Base-by-base conservation (phyloP, 768 basidiomycete species). In the Lactarius sp. region DNA sequence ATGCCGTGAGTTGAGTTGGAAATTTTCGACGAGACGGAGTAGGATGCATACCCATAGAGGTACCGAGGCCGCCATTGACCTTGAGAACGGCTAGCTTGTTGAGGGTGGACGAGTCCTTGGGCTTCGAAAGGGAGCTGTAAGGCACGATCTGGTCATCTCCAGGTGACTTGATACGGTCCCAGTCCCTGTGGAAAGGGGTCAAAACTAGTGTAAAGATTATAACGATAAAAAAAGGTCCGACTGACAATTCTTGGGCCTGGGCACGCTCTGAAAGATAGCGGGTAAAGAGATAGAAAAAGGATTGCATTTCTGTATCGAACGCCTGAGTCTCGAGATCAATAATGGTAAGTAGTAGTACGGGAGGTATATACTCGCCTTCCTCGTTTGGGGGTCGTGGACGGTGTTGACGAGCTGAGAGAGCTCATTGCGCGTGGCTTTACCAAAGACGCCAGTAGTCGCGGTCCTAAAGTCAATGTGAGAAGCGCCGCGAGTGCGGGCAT, bases 371-470 rank as follows among this genome's bases (percentile, higher is more conserved):
- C 69, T 58, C 61, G 92, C 95, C 87, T 89, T 92, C 79, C 90
- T 91, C 60, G 89, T 88, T 46, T 80, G 73, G 36, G 84, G 81
- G 68, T 98, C 91, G 67, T 85, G 80, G 73, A 96, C 90, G 66
- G 87, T 88, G 73, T 82, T 79, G 72, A 98, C 93, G 82, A 99
- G 90, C 72, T 85, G 85, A 75, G 89, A 89, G 78, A 99, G 88
- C 80, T 98, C 97, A 74, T 98, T 97, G 80, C 94, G 87, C 96
- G 98, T 98, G 60, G 94, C 82, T 80, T 97, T 98, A 85, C 83
- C 81, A 18, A 80, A 79, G 61, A 83, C 79, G 64, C 80, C 80
- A 12, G 81, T 83, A 44, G 78, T 95, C 67, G 96, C 96, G n/a
- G 93, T 95, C 81, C 95, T 94, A 85, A 96, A 96, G 78, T 98